These are phyloP conservation scores for Proteromonas lacertae DNA, from an alignment of 352 stramenopile species.

Conservation along the genomic window DNA sequence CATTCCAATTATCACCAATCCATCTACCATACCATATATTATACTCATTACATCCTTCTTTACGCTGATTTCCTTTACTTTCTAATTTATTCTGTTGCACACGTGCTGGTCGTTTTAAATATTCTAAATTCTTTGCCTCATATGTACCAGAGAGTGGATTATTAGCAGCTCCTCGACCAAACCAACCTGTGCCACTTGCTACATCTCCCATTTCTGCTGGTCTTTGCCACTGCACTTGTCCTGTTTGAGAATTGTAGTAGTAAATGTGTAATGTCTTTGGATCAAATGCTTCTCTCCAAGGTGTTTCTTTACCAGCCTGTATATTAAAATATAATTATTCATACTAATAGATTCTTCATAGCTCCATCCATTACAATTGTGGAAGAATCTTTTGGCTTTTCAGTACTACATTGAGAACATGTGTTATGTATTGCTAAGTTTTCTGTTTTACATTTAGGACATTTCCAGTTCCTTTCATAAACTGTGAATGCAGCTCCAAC, in stretches of 20 bases:
- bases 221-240: slow-evolving; percentile 43
- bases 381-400: slow-evolving; percentile 16
- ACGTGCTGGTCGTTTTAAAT: slow-evolving; percentile 29
- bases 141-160: slow-evolving; percentile 25
- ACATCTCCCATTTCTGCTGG: slow-evolving; percentile 46
- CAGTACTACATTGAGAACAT: slow-evolving; percentile 33
- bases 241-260: slow-evolving; percentile 54
- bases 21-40: slow-evolving; percentile 80
- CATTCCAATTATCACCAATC: slow-evolving; percentile 44
- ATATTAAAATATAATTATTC: neutral
- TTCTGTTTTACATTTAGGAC: slow-evolving; percentile 28
- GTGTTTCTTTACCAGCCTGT: slow-evolving; percentile 1
- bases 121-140: slow-evolving; percentile 36
- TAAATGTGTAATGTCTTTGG: slow-evolving; percentile 40
- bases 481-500: slow-evolving; percentile 40
- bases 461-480: slow-evolving; percentile 50
- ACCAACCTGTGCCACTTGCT: slow-evolving; percentile 54
- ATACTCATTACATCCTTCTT: slow-evolving; percentile 60
- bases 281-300: slow-evolving; percentile 55
- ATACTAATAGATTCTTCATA: neutral
- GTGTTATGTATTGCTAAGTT: slow-evolving; percentile 51
- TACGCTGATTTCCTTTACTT: slow-evolving; percentile 23
- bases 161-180: slow-evolving; percentile 41
- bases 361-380: neutral
- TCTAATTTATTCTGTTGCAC: slow-evolving; percentile 52